Evolutionary conservation across 2,329 filamentous ascomycete genomes (phyloP), one percentile per base, ranked within the genome.

Genomic region (Pseudocercospora fuligena): DNA sequence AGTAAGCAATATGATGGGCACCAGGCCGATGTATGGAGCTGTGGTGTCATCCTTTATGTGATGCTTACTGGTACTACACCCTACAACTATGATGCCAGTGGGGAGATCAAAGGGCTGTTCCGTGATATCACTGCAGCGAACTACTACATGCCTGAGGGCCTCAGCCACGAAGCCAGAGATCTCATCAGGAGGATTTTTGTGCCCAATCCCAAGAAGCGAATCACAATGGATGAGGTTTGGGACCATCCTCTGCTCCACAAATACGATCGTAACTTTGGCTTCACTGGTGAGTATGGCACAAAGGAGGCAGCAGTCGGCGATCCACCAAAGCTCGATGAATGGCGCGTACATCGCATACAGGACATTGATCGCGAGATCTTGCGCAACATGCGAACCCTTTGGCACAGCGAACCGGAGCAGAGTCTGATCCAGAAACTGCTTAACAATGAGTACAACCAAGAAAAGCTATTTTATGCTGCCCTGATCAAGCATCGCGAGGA

Each of bases 21-120:
- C 61, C 90, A 89, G 75, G 92, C 93, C 7, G 95, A 99, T 75
- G 91, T 97, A 57, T 99, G 95, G 95, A 97, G 94, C 77, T 89
- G 93, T 78, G 93, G 93, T 1, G 91, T 97, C 56, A 94, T 97
- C 64, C 82, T 99, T 0, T 99, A 91, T 77, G 94, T 93, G 11
- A 89, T 97, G 81, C 84, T 99, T 23, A 91, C 91, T 25, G 93
- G 92, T 1, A 88, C 87, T 27, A 87, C 97, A 1, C 95, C 95
- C 0, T 99, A 97, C 79, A 83, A 83, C 70, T 84, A 83, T 71
- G 79, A 80, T 72, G 90, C 93, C 70, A 86, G 89, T 56, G 82
- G 86, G 16, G 83, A 91, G 73, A 80, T 92, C 63, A 82, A 84
- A 11, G 80, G 84, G 40, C 87, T 95, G 72, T 86, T 93, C 87